These are phyloP conservation scores for Erysimum cheiri DNA, from an alignment of 441 rosid species.

Conservation along the genomic window DNA sequence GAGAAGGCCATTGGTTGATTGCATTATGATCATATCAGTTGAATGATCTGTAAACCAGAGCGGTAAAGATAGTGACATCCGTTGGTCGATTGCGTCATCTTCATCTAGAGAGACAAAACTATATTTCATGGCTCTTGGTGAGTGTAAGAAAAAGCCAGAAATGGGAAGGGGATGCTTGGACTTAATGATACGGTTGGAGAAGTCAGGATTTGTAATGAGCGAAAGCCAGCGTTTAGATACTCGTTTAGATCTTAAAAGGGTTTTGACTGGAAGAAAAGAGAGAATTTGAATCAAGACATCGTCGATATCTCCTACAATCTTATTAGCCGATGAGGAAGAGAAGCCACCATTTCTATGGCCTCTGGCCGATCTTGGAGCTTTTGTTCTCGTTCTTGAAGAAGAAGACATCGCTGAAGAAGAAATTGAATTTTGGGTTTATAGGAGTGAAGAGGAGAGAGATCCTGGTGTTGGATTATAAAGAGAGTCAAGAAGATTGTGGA, in stretches of 20 bases:
- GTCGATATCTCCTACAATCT: conserved; percentile 45
- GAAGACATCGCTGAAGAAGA: conserved; percentile 16
- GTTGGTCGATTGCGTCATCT: not conserved
- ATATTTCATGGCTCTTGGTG: conserved; percentile 6
- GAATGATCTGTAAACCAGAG: conserved; percentile 38
- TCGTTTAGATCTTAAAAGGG: conserved; percentile 53
- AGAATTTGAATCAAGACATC: conserved; percentile 54
- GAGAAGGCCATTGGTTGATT: conserved; percentile 62
- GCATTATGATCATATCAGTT: conserved; percentile 38
- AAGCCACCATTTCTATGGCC: conserved; percentile 8
- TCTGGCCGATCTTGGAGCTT: conserved; percentile 39
- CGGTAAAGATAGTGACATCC: conserved; percentile 36
- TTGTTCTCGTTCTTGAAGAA: conserved; percentile 31
- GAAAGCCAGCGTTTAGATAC: conserved; percentile 64
- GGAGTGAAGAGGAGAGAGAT: not conserved
- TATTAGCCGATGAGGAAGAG: conserved; percentile 37
- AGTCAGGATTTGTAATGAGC: conserved; percentile 56
- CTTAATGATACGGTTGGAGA: conserved; percentile 25
- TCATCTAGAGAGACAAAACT: conserved; percentile 43
- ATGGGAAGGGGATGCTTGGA: conserved; percentile 31
- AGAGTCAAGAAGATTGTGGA: conserved; percentile 30
- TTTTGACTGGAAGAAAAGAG: conserved; percentile 48
- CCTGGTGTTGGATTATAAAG: conserved; percentile 16
- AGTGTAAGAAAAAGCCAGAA: conserved; percentile 43
- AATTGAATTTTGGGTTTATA: not conserved